A percentile compares a stretch with the other conserved stretches of the same genome.
phyloP scores from a whole-genome alignment of 2,329 filamentous ascomycete genomes.

The Aspergillus flavus region DNA sequence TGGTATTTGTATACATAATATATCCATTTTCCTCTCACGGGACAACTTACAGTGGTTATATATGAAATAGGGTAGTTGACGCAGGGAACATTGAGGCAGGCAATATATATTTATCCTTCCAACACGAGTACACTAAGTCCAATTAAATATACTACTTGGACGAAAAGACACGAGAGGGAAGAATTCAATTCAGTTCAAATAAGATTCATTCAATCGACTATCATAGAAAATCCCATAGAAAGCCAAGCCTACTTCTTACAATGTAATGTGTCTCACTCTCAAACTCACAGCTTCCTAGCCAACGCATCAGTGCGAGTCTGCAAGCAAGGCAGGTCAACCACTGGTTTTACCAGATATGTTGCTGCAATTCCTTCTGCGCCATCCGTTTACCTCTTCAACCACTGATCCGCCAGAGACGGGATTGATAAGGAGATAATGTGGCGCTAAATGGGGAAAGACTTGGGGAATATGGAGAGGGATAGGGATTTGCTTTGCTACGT shows the following conservation, averaged over 20 bases:
- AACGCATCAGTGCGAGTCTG: constrained; percentile 43
- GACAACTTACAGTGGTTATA: no score
- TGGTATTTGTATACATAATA: constrained; percentile 1
- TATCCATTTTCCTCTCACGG: not conserved
- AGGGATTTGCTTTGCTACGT: not conserved
- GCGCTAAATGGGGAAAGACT: constrained; percentile 51
- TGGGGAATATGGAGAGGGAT: not conserved
- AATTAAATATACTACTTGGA: not conserved
- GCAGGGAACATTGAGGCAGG: not conserved
- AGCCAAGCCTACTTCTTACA: not conserved
- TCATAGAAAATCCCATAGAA: not conserved
- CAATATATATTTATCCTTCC: not conserved
- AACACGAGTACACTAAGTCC: not conserved
- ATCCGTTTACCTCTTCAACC: constrained; percentile 92
- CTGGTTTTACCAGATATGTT: constrained; percentile 23
- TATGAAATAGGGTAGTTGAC: no score
- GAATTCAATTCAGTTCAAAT: not conserved
- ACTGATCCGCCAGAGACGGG: constrained; percentile 41
- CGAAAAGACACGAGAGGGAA: not conserved
- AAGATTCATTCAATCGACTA: not conserved
- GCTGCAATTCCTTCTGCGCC: constrained; percentile 72
- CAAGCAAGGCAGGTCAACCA: constrained; percentile 38
- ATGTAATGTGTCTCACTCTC: constrained; percentile 43
- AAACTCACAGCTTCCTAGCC: constrained; percentile 43
- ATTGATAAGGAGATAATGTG: constrained; percentile 81